Evolutionary conservation across 2,329 filamentous ascomycete species (phyloP).

Genomic region (Cercospora citrullina): DNA sequence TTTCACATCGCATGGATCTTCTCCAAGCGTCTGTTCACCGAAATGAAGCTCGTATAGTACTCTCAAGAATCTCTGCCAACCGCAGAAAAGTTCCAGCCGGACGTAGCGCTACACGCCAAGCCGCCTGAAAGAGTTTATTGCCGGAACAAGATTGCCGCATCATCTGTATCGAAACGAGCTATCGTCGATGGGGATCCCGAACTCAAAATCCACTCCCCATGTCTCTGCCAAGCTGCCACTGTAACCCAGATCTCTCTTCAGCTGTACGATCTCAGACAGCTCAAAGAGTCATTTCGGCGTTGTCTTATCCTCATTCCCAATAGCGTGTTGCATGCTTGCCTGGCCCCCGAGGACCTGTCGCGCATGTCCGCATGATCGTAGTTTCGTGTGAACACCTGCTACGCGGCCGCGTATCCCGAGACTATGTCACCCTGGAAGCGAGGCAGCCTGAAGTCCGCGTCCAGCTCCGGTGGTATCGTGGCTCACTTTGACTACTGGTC

Average conservation of each 20-base stretch:
- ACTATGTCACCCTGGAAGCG: background rate
- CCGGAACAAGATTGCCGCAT: background rate
- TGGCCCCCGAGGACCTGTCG: background rate
- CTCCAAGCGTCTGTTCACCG: background rate
- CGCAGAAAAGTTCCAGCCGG: background rate
- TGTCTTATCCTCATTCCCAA: background rate
- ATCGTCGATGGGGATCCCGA: background rate
- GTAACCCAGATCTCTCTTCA: background rate
- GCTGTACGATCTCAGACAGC: background rate
- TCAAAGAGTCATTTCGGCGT: background rate
- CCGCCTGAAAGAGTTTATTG: background rate
- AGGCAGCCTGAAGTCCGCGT: background rate
- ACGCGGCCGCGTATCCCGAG: background rate
- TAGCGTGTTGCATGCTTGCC: background rate
- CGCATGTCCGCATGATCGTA: background rate
- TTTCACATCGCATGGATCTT: background rate
- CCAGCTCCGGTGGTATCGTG: background rate
- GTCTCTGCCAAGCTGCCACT: background rate
- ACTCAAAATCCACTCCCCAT: conserved; percentile 1
- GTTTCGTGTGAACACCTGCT: background rate
- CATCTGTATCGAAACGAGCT: conserved; percentile 1
- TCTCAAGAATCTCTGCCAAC: background rate
- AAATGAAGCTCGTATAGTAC: background rate
- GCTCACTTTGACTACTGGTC: background rate
- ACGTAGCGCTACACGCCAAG: background rate